Evolutionary conservation across 2,329 filamentous ascomycete genomes (phyloP), one percentile per base, ranked within the genome.

Genomic region (Curvularia spicifera): DNA sequence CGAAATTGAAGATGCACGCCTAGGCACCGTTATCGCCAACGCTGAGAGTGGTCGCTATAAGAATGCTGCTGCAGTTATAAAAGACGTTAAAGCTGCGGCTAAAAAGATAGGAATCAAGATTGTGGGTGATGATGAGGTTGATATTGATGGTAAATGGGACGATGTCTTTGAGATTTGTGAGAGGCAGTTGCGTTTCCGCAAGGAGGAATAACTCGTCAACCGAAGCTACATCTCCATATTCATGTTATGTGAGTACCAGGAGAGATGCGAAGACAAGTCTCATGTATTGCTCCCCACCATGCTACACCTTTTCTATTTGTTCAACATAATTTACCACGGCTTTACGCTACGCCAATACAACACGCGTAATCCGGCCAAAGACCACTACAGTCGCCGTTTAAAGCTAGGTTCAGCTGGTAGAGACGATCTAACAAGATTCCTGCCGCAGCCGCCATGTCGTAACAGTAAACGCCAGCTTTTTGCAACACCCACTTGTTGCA

Each of bases 401-500:
- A 40, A 22, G 18, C 39, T 40, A 8, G 39, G 18, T 40, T 40
- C 8, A 22, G 18, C 7, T 29, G 24, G 43, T 45, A 45, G 22
- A 45, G 12, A 26, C 8, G 43, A 29, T 45, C 24, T 8, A n/a
- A 26, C n/a, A 22, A 26, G 24, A 45, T 45, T 8, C 24, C 43
- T 26, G 22, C 15, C n/a, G 43, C 12, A 45, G 43, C 43, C n/a
- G 43, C 43, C 24, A 45, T 18, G 43, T 45, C 43, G 26, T 45
- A 45, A 10, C 43, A 29, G 8, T 45, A 45, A 26, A 26, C 5
- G 24, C n/a, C 26, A 8, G 22, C 13, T 45, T 26, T 26, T 15
- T 45, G 43, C 24, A 45, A n/a, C 24, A 18, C 43, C 22, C 26
- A 45, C 43, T 45, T 45, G 43, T 45, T 45, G 43, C 12, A 29